These are phyloP conservation scores for Fusarium beomiforme DNA, from an alignment of 2,329 filamentous ascomycete genomes.

Conservation along the genomic window DNA sequence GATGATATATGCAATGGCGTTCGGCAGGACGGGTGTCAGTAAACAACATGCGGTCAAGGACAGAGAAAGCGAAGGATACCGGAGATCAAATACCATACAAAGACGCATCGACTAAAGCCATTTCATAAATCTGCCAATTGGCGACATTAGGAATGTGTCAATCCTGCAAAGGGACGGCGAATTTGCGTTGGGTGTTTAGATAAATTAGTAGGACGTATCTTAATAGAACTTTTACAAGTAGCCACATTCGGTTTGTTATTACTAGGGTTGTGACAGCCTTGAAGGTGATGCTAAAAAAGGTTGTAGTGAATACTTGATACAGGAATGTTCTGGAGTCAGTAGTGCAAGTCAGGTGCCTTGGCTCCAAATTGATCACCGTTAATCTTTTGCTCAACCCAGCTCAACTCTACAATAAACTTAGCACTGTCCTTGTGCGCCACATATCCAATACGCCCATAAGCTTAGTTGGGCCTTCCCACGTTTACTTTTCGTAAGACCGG, in stretches of 20 bases:
- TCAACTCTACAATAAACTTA: not conserved
- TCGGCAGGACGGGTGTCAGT: slow-evolving; percentile 42
- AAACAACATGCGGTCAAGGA: slow-evolving; percentile 40
- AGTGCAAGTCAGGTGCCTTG: slow-evolving; percentile 22
- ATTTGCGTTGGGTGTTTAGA: slow-evolving; percentile 41
- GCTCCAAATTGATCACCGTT: no score
- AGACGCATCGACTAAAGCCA: slow-evolving; percentile 29
- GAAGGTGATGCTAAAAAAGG: not conserved
- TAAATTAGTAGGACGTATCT: slow-evolving; percentile 53
- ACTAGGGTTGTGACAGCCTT: not conserved
- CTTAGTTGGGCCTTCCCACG: not conserved
- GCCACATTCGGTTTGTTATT: not conserved
- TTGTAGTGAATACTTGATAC: not conserved
- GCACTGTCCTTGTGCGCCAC: slow-evolving; percentile 21
- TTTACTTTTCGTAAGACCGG: not conserved
- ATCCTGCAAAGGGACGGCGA: slow-evolving; percentile 32
- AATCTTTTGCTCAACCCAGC: slow-evolving; percentile 6
- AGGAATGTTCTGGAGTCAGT: not conserved
- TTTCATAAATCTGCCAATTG: slow-evolving; percentile 14
- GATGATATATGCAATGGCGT: slow-evolving; percentile 47
- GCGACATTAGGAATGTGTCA: slow-evolving; percentile 22
- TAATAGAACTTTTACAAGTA: slow-evolving; percentile 52
- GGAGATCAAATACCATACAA: slow-evolving; percentile 44
- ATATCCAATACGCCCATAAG: not conserved
- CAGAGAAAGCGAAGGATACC: slow-evolving; percentile 35